These are phyloP conservation scores for Rhizophlyctis rosea DNA, from an alignment of 192 early-diverging fungal species.

Conservation along the genomic window DNA sequence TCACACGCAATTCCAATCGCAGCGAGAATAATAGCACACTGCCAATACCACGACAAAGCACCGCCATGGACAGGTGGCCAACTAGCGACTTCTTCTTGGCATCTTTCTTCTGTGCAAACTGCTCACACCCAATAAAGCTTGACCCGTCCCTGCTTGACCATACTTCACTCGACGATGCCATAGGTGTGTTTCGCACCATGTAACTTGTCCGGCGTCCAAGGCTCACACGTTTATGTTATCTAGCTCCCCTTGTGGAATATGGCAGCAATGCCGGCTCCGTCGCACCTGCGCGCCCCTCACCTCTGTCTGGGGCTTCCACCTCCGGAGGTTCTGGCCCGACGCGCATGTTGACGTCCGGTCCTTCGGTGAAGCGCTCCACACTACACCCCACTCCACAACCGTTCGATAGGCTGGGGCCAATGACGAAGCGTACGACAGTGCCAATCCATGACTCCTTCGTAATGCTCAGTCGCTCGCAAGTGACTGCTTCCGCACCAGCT, in stretches of 20 bases:
- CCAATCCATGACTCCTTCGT: slow-evolving; percentile 58
- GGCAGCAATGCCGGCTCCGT: background rate
- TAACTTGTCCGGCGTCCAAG: slow-evolving; percentile 20
- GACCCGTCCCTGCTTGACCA: slow-evolving; percentile 61
- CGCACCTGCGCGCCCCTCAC: background rate
- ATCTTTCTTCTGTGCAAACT: slow-evolving; percentile 54
- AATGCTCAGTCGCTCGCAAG: slow-evolving; percentile 53
- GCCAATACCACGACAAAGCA: too few species aligned
- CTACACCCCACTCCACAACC: background rate
- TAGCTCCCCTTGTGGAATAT: slow-evolving; percentile 13
- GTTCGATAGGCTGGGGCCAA: background rate
- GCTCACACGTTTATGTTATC: slow-evolving; percentile 15
- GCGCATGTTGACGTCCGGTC: background rate
- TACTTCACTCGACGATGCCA: slow-evolving; percentile 47
- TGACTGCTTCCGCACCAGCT: slow-evolving; percentile 17
- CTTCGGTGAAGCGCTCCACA: background rate
- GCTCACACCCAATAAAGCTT: slow-evolving; percentile 58
- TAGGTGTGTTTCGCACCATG: slow-evolving; percentile 41
- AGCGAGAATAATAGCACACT: too few species aligned
- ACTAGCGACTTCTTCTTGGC: slow-evolving; percentile 11
- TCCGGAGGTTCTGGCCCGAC: background rate
- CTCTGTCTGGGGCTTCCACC: too few species aligned
- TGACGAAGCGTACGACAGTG: slow-evolving; percentile 6
- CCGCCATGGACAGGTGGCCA: slow-evolving; percentile 13
- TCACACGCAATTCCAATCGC: too few species aligned